Conservation (phyloP, 1,284 basidiomycete genomes). For the Trichosporon asahii region DNA sequence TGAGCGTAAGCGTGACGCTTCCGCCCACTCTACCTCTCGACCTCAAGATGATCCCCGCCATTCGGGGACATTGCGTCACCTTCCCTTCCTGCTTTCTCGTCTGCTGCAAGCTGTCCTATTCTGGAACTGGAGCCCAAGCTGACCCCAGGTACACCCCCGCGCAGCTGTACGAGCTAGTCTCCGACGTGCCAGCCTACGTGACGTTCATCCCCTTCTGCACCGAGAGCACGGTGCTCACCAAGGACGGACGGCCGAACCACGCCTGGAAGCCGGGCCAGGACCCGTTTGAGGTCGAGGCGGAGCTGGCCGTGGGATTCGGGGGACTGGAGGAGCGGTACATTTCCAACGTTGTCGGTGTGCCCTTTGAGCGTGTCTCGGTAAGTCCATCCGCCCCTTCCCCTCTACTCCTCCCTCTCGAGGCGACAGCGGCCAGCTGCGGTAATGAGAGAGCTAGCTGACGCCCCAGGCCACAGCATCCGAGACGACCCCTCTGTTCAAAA, state of each 20-base stretch:
- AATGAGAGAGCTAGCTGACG: not conserved
- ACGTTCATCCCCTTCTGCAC: slow-evolving; percentile 88
- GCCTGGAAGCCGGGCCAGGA: slow-evolving; percentile 47
- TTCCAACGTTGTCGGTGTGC: slow-evolving; percentile 74
- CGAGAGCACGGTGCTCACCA: slow-evolving; percentile 64
- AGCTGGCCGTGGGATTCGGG: slow-evolving; percentile 84
- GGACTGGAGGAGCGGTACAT: slow-evolving; percentile 82
- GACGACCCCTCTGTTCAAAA: slow-evolving; percentile 79
- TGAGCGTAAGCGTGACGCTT: too few relatives aligned
- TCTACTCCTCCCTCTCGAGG: too few relatives aligned
- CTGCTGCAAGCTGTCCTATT: not conserved
- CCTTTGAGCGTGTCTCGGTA: slow-evolving; percentile 74
- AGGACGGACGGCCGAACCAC: slow-evolving; percentile 16
- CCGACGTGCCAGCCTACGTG: slow-evolving; percentile 81
- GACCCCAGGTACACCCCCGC: slow-evolving; percentile 62
- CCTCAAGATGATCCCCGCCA: too few relatives aligned
- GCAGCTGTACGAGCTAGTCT: slow-evolving; percentile 80
- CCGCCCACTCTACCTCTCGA: too few relatives aligned
- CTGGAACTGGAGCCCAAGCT: not conserved
- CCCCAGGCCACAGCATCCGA: slow-evolving; percentile 68
- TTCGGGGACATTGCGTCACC: too few relatives aligned
- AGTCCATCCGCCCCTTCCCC: slow-evolving; percentile 32
- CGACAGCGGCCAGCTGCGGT: too few relatives aligned
- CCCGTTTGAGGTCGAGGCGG: slow-evolving; percentile 66
- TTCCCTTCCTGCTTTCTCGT: not conserved